These are phyloP conservation scores for Physocladia obscura DNA, from an alignment of 192 early-diverging fungal species.

Conservation along the genomic window DNA sequence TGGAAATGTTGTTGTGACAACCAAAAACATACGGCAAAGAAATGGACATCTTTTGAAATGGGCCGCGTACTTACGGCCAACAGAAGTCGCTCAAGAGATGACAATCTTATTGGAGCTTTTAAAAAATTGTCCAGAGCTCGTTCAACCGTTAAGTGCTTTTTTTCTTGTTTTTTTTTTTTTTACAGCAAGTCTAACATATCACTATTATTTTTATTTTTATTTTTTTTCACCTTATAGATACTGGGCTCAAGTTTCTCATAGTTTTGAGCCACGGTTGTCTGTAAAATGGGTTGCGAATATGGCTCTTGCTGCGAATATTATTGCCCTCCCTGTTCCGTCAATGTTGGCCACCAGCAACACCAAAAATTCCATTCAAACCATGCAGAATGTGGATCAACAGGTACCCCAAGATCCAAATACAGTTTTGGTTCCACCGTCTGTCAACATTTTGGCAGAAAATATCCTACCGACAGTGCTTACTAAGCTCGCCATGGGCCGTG, in stretches of 20 bases:
- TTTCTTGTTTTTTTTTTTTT: neutral
- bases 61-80: constrained; percentile 56
- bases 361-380: too few species aligned
- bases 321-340: constrained; percentile 62
- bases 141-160: constrained; percentile 59
- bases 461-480: constrained; percentile 62
- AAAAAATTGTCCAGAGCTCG: constrained; percentile 69
- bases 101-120: constrained; percentile 65
- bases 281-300: constrained; percentile 76
- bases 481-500: constrained; percentile 55
- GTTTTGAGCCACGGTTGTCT: constrained; percentile 73
- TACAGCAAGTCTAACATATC: neutral
- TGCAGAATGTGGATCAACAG: too few species aligned
- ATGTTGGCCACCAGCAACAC: constrained; percentile 10
- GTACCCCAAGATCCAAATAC: constrained; percentile 8
- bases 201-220: constrained; percentile 6
- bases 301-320: constrained; percentile 69
- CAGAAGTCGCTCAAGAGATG: constrained; percentile 67
- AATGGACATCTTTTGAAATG: constrained; percentile 47
- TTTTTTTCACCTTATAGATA: constrained; percentile 48
- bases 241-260: constrained; percentile 58
- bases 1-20: neutral
- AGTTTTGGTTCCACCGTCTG: constrained; percentile 56
- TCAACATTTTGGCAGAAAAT: constrained; percentile 62
- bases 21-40: neutral